Percentiles rank a stretch among this genome's conserved stretches.
phyloP scores from a whole-genome alignment of 2,329 filamentous ascomycete genomes.

The Colletotrichum destructivum region DNA sequence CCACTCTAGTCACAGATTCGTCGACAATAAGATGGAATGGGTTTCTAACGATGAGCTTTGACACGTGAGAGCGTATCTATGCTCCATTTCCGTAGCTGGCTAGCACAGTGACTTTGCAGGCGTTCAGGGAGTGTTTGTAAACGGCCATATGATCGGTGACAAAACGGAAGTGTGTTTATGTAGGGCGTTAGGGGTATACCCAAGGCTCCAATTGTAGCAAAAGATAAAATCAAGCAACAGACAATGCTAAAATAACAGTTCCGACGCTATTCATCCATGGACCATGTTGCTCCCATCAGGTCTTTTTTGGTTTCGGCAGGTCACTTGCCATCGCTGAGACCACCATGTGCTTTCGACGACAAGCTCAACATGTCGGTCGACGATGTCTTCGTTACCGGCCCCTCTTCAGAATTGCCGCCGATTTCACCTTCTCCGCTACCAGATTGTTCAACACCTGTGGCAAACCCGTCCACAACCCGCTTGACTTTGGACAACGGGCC shows the following conservation, averaged over 20 bases:
- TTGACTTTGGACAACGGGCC: background rate
- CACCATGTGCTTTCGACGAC: background rate
- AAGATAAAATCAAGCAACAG: background rate
- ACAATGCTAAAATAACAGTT: background rate
- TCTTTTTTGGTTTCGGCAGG: background rate
- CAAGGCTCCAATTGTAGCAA: constrained; percentile 20
- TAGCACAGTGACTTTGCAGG: background rate
- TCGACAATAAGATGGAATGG: constrained; percentile 56
- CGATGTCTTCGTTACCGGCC: background rate
- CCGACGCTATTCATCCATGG: background rate
- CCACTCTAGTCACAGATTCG: constrained; percentile 57
- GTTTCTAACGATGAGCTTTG: constrained; percentile 32
- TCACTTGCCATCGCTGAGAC: no score
- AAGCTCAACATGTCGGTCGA: background rate
- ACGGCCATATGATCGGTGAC: background rate
- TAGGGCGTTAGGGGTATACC: constrained; percentile 40
- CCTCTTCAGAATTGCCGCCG: background rate
- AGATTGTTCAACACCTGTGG: background rate
- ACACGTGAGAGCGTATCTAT: background rate
- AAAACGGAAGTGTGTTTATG: background rate
- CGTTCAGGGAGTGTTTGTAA: constrained; percentile 8
- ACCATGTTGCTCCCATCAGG: background rate
- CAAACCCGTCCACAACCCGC: background rate
- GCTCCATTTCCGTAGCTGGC: background rate
- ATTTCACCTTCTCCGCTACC: background rate